phyloP scores from a whole-genome alignment of 2,329 filamentous ascomycete species.

The Penicillium sp. region DNA sequence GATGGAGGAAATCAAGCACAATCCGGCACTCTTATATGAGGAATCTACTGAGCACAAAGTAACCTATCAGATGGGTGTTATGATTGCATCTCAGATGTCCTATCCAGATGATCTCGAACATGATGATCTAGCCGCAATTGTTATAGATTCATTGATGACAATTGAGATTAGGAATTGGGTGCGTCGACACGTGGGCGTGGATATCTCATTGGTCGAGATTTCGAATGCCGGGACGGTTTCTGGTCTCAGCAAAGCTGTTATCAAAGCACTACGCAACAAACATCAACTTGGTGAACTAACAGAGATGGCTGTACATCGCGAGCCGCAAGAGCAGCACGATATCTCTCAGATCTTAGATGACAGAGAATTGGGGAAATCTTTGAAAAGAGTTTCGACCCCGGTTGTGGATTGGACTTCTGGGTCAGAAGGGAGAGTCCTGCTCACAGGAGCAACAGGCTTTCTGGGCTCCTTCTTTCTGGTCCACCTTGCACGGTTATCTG shows the following conservation, averaged over 20 bases:
- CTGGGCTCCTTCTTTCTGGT: slow-evolving; percentile 8
- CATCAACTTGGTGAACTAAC: not conserved
- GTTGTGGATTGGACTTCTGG: slow-evolving; percentile 1
- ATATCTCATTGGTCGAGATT: not conserved
- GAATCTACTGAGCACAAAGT: no score
- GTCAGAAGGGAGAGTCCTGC: slow-evolving; percentile 8
- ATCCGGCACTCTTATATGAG: no score
- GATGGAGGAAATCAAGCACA: no score
- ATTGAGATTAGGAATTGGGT: not conserved
- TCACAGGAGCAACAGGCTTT: slow-evolving; percentile 15
- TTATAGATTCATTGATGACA: not conserved
- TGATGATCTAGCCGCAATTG: not conserved
- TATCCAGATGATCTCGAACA: no score
- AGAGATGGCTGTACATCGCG: no score
- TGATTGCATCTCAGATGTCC: no score
- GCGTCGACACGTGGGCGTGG: not conserved
- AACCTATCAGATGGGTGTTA: no score
- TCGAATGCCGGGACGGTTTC: not conserved
- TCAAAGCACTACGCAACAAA: not conserved
- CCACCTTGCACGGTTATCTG: not conserved
- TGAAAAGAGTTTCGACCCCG: no score
- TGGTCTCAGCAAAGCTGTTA: not conserved
- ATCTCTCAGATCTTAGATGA: no score
- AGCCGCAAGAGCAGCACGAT: no score
- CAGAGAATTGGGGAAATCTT: no score